Conservation (phyloP, 805 yeast genomes). For the Saturnispora zaruensis region DNA sequence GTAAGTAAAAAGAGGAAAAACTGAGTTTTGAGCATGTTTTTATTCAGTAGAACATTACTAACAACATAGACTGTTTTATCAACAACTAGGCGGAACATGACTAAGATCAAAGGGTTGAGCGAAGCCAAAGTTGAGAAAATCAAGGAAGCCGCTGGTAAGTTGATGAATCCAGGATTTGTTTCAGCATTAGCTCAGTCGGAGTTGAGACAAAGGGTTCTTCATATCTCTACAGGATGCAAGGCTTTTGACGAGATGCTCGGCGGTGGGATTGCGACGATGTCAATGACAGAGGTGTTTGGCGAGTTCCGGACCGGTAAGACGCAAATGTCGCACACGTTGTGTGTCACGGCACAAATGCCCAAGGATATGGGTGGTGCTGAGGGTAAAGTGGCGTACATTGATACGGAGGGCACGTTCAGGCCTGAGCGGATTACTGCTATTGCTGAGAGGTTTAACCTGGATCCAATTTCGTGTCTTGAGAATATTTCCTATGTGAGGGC, state of each 20-base stretch:
- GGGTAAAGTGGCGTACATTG: constrained; percentile 72
- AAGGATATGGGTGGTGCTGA: constrained; percentile 70
- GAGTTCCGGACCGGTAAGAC: constrained; percentile 78
- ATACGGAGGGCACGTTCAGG: constrained; percentile 75
- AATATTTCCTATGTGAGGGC: constrained; percentile 60
- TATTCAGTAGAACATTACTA: not conserved
- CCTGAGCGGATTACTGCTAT: constrained; percentile 60
- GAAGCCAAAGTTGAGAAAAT: constrained; percentile 71
- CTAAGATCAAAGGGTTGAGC: constrained; percentile 57
- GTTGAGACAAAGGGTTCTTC: constrained; percentile 52
- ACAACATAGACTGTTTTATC: constrained; percentile 38
- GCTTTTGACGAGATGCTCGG: constrained; percentile 61
- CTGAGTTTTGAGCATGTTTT: not conserved
- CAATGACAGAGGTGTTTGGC: constrained; percentile 72
- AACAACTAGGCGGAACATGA: constrained; percentile 55
- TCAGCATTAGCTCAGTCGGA: constrained; percentile 65
- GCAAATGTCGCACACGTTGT: constrained; percentile 71
- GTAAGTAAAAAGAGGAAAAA: constrained; percentile 20
- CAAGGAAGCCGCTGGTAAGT: constrained; percentile 61
- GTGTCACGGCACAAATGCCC: constrained; percentile 69
- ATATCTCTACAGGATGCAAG: constrained; percentile 64
- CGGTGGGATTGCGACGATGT: constrained; percentile 71
- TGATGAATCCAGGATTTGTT: constrained; percentile 60
- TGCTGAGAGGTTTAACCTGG: constrained; percentile 60
- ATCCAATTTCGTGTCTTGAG: constrained; percentile 63